These are phyloP conservation scores for Solanum dulcamara DNA, from an alignment of 257 asterid species.

Conservation along the genomic window DNA sequence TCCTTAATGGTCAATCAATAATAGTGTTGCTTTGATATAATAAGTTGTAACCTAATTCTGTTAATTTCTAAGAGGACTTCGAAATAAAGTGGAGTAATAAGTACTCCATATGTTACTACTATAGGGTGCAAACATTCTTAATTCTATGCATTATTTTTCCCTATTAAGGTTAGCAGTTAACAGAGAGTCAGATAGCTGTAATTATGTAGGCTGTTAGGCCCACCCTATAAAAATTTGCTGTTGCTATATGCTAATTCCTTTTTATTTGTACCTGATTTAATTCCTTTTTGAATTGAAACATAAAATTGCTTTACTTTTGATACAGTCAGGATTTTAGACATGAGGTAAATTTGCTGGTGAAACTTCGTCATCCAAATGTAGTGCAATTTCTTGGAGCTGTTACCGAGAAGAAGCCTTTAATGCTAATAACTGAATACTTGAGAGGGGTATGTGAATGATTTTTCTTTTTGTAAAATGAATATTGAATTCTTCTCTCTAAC, in stretches of 20 bases:
- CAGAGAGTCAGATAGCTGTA: background rate
- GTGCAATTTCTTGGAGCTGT: slow-evolving; percentile 99
- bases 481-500: background rate
- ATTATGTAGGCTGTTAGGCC: background rate
- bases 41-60: background rate
- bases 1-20: background rate
- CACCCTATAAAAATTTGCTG: too few species aligned
- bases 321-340: slow-evolving; percentile 98
- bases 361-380: slow-evolving; percentile 97
- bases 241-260: background rate
- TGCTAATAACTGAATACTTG: slow-evolving; percentile 89
- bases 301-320: background rate
- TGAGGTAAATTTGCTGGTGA: slow-evolving; percentile 92
- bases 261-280: background rate
- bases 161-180: background rate
- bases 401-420: slow-evolving; percentile 82
- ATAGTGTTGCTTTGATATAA: background rate
- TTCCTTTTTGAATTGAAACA: background rate
- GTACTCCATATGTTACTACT: background rate
- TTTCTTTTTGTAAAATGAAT: background rate
- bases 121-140: background rate
- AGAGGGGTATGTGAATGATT: slow-evolving; percentile 63
- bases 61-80: background rate
- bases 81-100: background rate
- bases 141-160: background rate